These are phyloP conservation scores for Sherardia arvensis DNA, from an alignment of 257 asterid species.

Conservation along the genomic window DNA sequence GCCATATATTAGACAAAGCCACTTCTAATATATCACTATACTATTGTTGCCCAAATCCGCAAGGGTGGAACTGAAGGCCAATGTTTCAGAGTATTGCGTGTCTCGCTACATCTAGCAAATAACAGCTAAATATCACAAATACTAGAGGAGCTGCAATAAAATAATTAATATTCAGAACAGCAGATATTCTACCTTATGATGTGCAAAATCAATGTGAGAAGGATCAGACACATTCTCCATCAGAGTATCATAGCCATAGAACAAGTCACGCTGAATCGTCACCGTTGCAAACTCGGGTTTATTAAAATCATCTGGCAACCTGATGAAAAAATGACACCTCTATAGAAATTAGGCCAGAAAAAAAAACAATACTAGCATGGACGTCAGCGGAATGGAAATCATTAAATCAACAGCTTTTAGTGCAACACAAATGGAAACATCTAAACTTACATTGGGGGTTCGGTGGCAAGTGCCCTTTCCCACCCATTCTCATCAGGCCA, in stretches of 20 bases:
- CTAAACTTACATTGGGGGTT: constrained; percentile 57
- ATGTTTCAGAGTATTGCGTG: neutral
- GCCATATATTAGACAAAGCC: neutral
- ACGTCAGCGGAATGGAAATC: neutral
- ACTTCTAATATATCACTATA: neutral
- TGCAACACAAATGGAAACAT: neutral
- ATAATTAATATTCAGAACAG: neutral
- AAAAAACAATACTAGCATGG: neutral
- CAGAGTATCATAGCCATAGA: constrained; percentile 90
- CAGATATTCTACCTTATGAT: constrained; percentile 63
- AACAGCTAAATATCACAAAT: no score
- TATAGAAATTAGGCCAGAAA: constrained; percentile 4
- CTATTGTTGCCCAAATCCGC: neutral
- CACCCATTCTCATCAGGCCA: constrained; percentile 98
- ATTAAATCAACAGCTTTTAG: neutral
- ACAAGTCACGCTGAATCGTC: constrained; percentile 91
- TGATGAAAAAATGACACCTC: constrained; percentile 19
- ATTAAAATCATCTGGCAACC: constrained; percentile 96
- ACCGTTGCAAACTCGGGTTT: constrained; percentile 86
- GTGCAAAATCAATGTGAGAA: constrained; percentile 97
- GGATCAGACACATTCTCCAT: constrained; percentile 99
- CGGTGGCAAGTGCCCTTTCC: constrained; percentile 79
- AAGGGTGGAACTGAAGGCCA: neutral
- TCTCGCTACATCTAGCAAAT: neutral
- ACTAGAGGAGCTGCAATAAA: neutral